Base-by-base conservation (phyloP, 768 basidiomycete species). In the Lepiota venenata region DNA sequence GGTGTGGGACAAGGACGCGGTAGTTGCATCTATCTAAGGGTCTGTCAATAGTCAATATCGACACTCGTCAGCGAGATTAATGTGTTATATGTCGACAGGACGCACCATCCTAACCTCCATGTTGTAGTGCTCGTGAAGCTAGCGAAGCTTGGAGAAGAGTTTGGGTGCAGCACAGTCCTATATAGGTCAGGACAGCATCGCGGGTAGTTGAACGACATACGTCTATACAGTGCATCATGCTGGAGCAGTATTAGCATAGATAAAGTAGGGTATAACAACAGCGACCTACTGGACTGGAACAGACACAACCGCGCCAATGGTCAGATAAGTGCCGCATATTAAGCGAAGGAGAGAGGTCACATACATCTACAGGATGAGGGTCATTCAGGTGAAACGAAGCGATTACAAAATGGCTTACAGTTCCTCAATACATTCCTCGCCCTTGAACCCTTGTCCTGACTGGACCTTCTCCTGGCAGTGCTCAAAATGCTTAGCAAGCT, bases 221-320 rank as follows among this genome's bases (percentile, higher is more conserved):
- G 61, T 94, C 91, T 51, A 86, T 88, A 64, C 91, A 94, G 75
- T 94, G 93, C 91, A 94, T 94, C 85, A 92, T 81, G 72, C 87
- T 91, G 62, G 14, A 22, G 29, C 18, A 22, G 32, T 22, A 39
- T 62, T 50, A 64, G 43, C 60, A 47, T 46, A 41, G 18, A 36
- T n/a, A 20, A 32, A 29, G 22, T 15, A 18, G 42, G 52, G n/a
- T n/a, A n/a, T 10, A 9, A 49, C 18, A 29, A 43, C 46, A 32
- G 29, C 20, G 36, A 81, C 87, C 61, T 68, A 91, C 88, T 88
- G 91, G 82, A 90, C 79, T 79, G 57, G 15, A 35, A 20, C 16
- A 56, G 37, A 56, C 41, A 56, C 35, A 40, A 29, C 47, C 2
- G 36, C 29, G 10, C 15, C 1, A n/a, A 41, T 36, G 50, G 42